Conservation (phyloP, 257 asterid genomes). For the Fraxinus anomala region DNA sequence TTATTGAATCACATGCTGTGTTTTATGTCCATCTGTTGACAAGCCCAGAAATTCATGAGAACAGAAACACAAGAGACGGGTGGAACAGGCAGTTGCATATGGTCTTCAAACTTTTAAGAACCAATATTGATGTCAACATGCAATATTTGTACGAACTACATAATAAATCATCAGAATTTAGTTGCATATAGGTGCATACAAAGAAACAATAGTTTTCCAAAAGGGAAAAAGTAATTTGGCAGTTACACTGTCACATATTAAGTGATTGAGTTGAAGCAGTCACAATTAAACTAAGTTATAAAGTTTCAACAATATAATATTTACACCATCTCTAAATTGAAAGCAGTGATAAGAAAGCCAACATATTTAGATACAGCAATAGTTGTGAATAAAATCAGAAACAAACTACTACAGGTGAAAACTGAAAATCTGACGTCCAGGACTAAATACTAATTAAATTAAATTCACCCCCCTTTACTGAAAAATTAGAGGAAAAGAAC, state of each 20-base stretch:
- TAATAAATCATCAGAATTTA: slow-evolving; percentile 7
- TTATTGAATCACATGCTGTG: neutral
- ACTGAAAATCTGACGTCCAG: slow-evolving; percentile 25
- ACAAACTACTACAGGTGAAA: slow-evolving; percentile 17
- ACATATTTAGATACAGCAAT: slow-evolving; percentile 13
- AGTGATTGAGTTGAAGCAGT: neutral
- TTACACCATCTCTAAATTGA: slow-evolving; percentile 2
- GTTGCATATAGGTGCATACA: neutral
- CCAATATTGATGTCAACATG: neutral
- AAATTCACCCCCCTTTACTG: slow-evolving; percentile 15
- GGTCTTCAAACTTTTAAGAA: slow-evolving; percentile 13
- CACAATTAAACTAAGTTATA: neutral
- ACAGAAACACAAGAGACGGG: neutral
- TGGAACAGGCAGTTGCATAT: neutral
- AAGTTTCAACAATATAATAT: neutral
- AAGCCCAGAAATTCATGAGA: neutral
- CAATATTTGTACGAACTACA: slow-evolving; percentile 6
- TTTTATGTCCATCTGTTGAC: neutral
- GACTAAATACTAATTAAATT: slow-evolving; percentile 11
- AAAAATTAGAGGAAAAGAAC: slow-evolving; percentile 30
- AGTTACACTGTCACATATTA: slow-evolving; percentile 4
- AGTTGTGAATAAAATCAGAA: slow-evolving; percentile 17
- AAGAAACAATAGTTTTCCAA: neutral
- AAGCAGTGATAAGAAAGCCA: slow-evolving; percentile 10
- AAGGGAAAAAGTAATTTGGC: neutral